phyloP scores from a whole-genome alignment of 2,329 filamentous ascomycete genomes.

The Parascedosporium putredinis region DNA sequence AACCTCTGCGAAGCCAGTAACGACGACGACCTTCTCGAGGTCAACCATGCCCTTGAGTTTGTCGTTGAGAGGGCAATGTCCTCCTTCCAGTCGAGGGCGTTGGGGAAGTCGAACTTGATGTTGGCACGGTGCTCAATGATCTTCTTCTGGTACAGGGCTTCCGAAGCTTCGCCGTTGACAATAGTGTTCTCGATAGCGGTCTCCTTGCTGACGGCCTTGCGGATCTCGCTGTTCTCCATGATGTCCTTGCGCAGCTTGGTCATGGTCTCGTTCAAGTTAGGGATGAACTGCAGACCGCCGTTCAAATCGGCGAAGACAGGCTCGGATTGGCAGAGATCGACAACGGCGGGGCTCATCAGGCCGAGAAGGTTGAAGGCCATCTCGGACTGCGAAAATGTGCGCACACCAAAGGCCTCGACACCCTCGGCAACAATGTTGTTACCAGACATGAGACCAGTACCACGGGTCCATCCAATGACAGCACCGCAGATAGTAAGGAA shows the following conservation, averaged over 20 bases:
- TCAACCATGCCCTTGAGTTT: slow-evolving; percentile 97
- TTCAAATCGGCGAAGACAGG: slow-evolving; percentile 97
- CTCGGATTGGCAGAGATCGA: slow-evolving; percentile 90
- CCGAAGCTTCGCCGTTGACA: slow-evolving; percentile 86
- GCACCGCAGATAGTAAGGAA: slow-evolving; percentile 98
- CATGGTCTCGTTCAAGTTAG: slow-evolving; percentile 90
- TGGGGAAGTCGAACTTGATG: slow-evolving; percentile 94
- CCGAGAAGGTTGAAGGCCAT: slow-evolving; percentile 99
- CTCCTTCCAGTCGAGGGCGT: slow-evolving; percentile 79
- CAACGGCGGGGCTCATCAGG: slow-evolving; percentile 86
- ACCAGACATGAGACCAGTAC: slow-evolving; percentile 92
- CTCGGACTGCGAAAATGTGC: slow-evolving; percentile 97
- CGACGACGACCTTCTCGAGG: slow-evolving; percentile 92
- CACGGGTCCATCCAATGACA: slow-evolving; percentile 98
- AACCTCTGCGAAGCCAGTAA: slow-evolving; percentile 92
- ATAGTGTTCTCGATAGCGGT: slow-evolving; percentile 95
- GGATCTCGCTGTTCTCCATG: slow-evolving; percentile 88
- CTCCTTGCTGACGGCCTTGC: slow-evolving; percentile 89
- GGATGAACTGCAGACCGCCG: slow-evolving; percentile 94
- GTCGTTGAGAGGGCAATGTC: slow-evolving; percentile 84
- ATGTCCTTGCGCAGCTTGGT: slow-evolving; percentile 87
- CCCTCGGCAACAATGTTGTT: slow-evolving; percentile 98
- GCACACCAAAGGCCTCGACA: slow-evolving; percentile 90
- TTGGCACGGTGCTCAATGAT: slow-evolving; percentile 89
- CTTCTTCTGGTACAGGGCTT: slow-evolving; percentile 90